These are phyloP conservation scores for Aspergillus flavus DNA, from an alignment of 2,329 filamentous ascomycete genomes.

Conservation along the genomic window DNA sequence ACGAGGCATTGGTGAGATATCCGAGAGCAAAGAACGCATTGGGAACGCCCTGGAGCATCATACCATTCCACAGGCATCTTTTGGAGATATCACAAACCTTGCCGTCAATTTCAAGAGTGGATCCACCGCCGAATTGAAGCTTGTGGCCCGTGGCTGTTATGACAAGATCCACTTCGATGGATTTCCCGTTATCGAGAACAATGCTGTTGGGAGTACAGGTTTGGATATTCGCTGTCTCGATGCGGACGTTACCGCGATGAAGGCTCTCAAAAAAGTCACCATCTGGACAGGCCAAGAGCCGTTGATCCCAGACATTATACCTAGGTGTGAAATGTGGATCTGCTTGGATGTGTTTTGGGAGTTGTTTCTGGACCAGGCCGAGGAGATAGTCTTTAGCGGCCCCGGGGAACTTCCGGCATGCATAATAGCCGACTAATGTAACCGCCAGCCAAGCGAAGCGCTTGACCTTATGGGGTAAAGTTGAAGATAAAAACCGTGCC, in stretches of 20 bases:
- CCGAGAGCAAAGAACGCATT: neutral
- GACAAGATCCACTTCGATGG: neutral
- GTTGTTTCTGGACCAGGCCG: neutral
- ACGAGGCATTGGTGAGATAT: neutral
- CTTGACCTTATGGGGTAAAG: too few relatives aligned
- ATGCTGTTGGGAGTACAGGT: neutral
- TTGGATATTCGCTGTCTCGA: neutral
- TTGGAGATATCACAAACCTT: neutral
- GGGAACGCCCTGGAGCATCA: neutral
- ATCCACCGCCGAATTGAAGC: neutral
- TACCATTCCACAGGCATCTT: neutral
- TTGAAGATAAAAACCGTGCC: too few relatives aligned
- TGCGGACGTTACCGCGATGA: neutral
- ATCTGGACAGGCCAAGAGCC: neutral
- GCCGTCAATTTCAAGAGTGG: neutral
- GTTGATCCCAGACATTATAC: neutral
- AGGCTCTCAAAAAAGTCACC: neutral
- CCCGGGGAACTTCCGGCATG: too few relatives aligned
- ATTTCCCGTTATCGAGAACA: neutral
- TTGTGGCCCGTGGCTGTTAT: neutral
- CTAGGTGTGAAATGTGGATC: neutral
- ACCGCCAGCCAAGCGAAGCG: too few relatives aligned
- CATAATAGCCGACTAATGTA: too few relatives aligned
- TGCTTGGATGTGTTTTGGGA: neutral
- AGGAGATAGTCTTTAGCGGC: too few relatives aligned